Base-by-base conservation (phyloP, 2,329 filamentous ascomycete genomes). In the Aspergillus pseudonomiae region DNA sequence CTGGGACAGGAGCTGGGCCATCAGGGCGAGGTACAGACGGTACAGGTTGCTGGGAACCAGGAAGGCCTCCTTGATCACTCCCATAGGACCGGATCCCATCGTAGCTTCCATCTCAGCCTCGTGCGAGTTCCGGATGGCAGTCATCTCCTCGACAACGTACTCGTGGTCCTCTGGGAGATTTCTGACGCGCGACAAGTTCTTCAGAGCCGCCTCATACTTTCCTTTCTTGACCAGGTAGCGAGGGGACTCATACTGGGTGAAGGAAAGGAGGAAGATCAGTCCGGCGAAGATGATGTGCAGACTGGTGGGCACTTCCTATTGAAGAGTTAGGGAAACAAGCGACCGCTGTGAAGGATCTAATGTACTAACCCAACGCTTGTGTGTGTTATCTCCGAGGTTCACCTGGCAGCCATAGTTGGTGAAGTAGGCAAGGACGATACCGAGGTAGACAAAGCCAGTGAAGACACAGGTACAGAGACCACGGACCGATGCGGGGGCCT, bases 381-480 rank as follows among this genome's bases (percentile, higher is more conserved):
- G 74, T n/a, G 80, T 80, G 62, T 76, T 74, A 50, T 80, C 73
- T 21, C 81, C 81, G 67, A 80, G 82, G 70, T 87, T 81, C 28
- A 86, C 74, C 30, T 82, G 79, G n/a, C 80, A 82, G 16, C 88
- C 88, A 73, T 89, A 90, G 75, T 89, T 91, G 63, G 89, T 87
- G 71, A 93, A 94, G 79, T 93, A 94, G 10, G 89, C 90, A 19
- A 94, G 82, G 70, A 94, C 90, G 65, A 93, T 92, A 28, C 91
- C 91, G 59, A 91, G 77, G 72, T 94, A 94, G 26, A 94, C 91
- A 57, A 90, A 83, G 1, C 88, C 88, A 0, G 88, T 87, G 73
- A 91, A 91, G 30, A 89, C 83, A 71, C 88, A 89, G 1, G 91
- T 92, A 73, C 90, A 93, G 26, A 94, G 85, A 67, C 91, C 90